Percentiles rank a stretch among this genome's conserved stretches.
Conservation (phyloP, 140 eudicot species). For the Erigeron philadelphicus region DNA sequence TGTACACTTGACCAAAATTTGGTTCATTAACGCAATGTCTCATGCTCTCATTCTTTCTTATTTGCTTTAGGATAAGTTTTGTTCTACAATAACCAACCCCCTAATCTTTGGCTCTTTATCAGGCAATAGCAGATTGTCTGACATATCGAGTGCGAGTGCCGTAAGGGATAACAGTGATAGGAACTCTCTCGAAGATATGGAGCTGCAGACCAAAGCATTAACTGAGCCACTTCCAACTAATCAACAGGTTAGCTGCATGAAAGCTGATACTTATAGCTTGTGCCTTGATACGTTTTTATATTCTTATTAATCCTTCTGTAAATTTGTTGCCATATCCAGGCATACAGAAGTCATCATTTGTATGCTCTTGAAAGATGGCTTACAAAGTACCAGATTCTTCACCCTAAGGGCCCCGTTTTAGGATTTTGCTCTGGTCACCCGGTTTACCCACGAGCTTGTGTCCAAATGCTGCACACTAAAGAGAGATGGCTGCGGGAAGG, state of each 20-base stretch:
- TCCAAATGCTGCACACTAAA: conserved; percentile 75
- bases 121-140: conserved; percentile 19
- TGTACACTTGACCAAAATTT: too few species aligned
- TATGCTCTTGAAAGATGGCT: conserved; percentile 95
- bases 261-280: background rate
- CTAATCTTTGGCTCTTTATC: conserved; percentile 6
- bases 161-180: conserved; percentile 24
- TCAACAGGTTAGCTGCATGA: conserved; percentile 59
- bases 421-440: conserved; percentile 83
- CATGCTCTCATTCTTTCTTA: too few species aligned
- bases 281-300: background rate
- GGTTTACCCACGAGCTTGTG: conserved; percentile 90
- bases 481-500: conserved; percentile 91
- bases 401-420: conserved; percentile 83
- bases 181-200: conserved; percentile 78
- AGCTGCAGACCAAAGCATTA: conserved; percentile 82
- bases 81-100: too few species aligned
- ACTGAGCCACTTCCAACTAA: conserved; percentile 98
- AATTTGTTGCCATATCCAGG: conserved; percentile 38
- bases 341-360: conserved; percentile 68
- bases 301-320: background rate
- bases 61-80: too few species aligned
- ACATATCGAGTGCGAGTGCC: conserved; percentile 9
- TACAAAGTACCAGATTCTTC: conserved; percentile 71
- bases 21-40: too few species aligned